A percentile compares a stretch with the other conserved stretches of the same genome.
Evolutionary conservation across 176 grass and related monocot species (phyloP).

Genomic region (Thinopyrum elongatum): DNA sequence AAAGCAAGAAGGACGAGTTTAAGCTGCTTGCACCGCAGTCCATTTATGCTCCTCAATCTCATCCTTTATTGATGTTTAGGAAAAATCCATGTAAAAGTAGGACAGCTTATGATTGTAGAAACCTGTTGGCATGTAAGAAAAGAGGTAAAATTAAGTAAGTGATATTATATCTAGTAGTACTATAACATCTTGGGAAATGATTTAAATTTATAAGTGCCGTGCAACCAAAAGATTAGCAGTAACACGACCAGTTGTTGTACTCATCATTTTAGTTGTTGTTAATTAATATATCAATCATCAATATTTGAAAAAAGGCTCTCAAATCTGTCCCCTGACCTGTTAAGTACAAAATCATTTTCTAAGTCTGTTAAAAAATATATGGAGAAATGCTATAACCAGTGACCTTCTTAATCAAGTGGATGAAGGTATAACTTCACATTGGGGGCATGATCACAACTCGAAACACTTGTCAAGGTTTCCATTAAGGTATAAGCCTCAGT

Average conservation of each 20-base stretch:
- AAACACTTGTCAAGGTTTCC: conserved; percentile 3
- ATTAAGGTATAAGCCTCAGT: neutral
- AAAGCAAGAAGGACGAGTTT: conserved; percentile 62
- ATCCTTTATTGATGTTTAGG: conserved; percentile 53
- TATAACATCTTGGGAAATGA: neutral
- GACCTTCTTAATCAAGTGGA: conserved; percentile 3
- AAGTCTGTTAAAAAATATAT: neutral
- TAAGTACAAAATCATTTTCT: neutral
- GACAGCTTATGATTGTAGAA: neutral
- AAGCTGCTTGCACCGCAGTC: conserved; percentile 77
- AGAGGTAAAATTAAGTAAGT: neutral
- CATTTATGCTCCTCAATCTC: conserved; percentile 81
- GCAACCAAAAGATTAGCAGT: neutral
- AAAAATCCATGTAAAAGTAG: conserved; percentile 32
- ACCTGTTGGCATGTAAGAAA: conserved; percentile 33
- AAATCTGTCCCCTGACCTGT: neutral
- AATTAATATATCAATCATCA: neutral
- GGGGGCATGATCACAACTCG: neutral
- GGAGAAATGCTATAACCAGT: neutral
- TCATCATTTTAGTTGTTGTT: neutral
- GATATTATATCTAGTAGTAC: neutral
- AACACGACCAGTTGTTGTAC: neutral
- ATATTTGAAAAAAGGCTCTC: neutral
- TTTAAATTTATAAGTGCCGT: neutral
- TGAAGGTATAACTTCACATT: neutral